Evolutionary conservation across 1,284 basidiomycete genomes (phyloP), one percentile per base, ranked within the genome.

Genomic region (Ustilago loliicola): DNA sequence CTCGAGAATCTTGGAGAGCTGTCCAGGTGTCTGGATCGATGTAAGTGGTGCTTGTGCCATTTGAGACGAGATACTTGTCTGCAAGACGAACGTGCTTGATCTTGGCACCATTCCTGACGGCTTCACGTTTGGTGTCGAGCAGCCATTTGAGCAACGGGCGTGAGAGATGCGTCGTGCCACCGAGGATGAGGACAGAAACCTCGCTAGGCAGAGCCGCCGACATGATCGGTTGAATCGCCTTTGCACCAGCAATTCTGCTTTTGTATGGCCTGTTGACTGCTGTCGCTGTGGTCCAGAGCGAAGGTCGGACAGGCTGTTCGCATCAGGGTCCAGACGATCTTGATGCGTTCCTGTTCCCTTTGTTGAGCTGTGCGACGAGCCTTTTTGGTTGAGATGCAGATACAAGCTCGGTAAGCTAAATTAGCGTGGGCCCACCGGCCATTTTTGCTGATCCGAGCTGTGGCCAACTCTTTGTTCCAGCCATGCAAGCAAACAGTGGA

Each of bases 121-220:
- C 59, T 9, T 69, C 57, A 3, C 53, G 32, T 19, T 19, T 25
- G 2, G 59, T 21, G 21, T 69, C 52, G 38, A 79, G 50, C 11
- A 82, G 64, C 65, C 66, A 80, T 42, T 59, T 59, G 40, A 82
- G 64, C 36, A 82, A 62, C 11, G 80, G 68, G 4, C 79, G 61
- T 0, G 71, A 74, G n/a, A 79, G 59, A 38, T 77, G 72, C 0
- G 50, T 23, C 2, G 76, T 68, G 17, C 80, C 80, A 34, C 80
- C 73, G 30, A 80, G 70, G 42, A 82, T 80, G 34, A 82, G 73
- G 13, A 82, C 67, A n/a, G 72, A 75, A 1, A 80, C 64, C 59
- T 67, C 34, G 27, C 50, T 57, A 13, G 68, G 54, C 13, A 76
- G 72, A 38, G 47, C 25, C 1, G 15, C 6, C 13, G 59, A 38